Conservation (phyloP, 1,284 basidiomycete genomes). For the Tranzscheliella williamsii region DNA sequence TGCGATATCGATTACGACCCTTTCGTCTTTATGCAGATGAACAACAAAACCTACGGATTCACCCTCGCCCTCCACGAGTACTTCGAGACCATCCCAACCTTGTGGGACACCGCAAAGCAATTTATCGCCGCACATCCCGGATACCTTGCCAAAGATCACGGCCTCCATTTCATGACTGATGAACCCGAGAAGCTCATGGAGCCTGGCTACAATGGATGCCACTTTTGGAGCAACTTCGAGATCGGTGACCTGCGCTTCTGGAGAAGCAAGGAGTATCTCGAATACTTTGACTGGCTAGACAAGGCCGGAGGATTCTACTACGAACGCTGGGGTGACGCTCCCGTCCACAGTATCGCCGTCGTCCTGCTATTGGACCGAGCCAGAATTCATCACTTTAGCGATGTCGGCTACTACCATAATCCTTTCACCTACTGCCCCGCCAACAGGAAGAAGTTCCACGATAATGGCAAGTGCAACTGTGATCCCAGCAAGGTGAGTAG, state of each 20-base stretch:
- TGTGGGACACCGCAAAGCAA: conserved; percentile 74
- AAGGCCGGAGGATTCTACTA: conserved; percentile 70
- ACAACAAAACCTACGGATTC: conserved; percentile 73
- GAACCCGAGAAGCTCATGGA: conserved; percentile 69
- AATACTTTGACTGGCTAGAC: conserved; percentile 81
- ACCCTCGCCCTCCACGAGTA: conserved; percentile 79
- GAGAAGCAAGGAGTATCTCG: conserved; percentile 74
- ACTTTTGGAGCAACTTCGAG: conserved; percentile 71
- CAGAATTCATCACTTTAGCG: conserved; percentile 44
- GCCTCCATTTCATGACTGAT: conserved; percentile 75
- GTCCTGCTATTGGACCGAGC: conserved; percentile 41
- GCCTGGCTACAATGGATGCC: conserved; percentile 70
- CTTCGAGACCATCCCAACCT: conserved; percentile 74
- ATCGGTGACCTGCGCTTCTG: conserved; percentile 76
- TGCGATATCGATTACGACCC: conserved; percentile 81
- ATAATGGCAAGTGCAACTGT: conserved; percentile 52
- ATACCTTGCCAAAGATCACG: conserved; percentile 72
- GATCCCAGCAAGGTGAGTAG: conserved; percentile 40
- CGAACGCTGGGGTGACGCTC: conserved; percentile 82
- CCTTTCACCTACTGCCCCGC: conserved; percentile 55
- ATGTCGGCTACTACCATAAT: conserved; percentile 57
- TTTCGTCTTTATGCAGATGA: conserved; percentile 82
- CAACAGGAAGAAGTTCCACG: conserved; percentile 50
- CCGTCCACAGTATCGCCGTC: conserved; percentile 61
- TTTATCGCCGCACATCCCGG: conserved; percentile 73